Evolutionary conservation across 2,329 filamentous ascomycete species (phyloP).

Genomic region (Aureobasidium musti): DNA sequence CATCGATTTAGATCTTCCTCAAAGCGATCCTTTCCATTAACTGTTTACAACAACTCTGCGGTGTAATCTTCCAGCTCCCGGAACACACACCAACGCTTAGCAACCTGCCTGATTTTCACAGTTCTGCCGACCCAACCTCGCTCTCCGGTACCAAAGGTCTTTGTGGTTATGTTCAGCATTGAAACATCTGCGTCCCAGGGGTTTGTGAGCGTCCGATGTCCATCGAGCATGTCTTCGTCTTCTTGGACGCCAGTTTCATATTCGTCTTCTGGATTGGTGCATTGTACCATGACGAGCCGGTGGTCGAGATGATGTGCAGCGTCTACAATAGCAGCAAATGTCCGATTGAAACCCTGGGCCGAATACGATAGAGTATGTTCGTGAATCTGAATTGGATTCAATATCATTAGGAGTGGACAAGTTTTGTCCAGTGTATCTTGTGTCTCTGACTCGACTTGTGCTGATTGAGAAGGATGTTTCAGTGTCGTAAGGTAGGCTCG

Average conservation of each 20-base stretch:
- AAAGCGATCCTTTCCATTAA: background rate
- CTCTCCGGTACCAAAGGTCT: constrained; percentile 43
- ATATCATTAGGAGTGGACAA: constrained; percentile 58
- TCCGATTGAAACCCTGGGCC: constrained; percentile 68
- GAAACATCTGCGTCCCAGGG: constrained; percentile 52
- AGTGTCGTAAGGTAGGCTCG: constrained; percentile 67
- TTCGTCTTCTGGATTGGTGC: constrained; percentile 31
- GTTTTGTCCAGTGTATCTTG: background rate
- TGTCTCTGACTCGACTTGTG: background rate
- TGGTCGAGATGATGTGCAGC: constrained; percentile 49
- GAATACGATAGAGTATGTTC: constrained; percentile 71
- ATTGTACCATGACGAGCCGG: constrained; percentile 49
- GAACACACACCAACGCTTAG: constrained; percentile 49
- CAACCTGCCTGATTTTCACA: constrained; percentile 47
- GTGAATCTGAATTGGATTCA: constrained; percentile 67
- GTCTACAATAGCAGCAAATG: constrained; percentile 65
- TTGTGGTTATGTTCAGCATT: constrained; percentile 52
- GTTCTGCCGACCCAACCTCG: constrained; percentile 53
- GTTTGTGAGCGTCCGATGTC: constrained; percentile 5
- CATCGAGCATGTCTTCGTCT: constrained; percentile 22
- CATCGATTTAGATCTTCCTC: constrained; percentile 19
- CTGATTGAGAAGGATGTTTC: background rate
- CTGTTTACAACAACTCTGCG: background rate
- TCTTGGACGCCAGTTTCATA: constrained; percentile 13
- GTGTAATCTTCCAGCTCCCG: constrained; percentile 27